Base-by-base conservation (phyloP, 2,329 filamentous ascomycete species). In the Colletotrichum caudatum region DNA sequence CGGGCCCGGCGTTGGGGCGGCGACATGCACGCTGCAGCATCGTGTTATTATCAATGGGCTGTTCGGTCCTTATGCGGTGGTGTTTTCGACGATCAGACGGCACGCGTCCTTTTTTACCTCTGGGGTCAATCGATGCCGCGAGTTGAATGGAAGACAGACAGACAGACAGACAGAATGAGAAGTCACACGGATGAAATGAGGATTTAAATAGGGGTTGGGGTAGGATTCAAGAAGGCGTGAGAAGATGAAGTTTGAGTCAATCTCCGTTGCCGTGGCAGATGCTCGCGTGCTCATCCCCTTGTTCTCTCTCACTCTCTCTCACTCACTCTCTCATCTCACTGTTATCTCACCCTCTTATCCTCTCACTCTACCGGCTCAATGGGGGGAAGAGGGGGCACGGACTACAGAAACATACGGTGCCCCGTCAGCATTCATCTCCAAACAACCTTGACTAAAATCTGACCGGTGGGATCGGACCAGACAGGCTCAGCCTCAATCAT, bases 11-110 rank as follows among this genome's bases (percentile, higher is more conserved):
- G 33, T 16, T 41, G 51, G 69, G 64, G 51, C 58, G 64, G 51
- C 58, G 64, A 5, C 14, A 46, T 57, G 58, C 69, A 58, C 65
- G 53, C n/a, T 46, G 69, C 58, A 70, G 63, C 67, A 71, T 71
- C 44, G 59, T 71, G 26, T 14, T 16, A 44, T 20, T 44, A n/a
- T n/a, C n/a, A n/a, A n/a, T n/a, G n/a, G 51, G 16, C 46, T 16
- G 20, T n/a, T 2, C 6, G 8, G 6, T 23, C 20, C 35, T 39
- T 62, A 16, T 48, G 50, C 56, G 57, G 29, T 18, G 14, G 16
- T 23, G 20, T 58, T 44, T 41, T 67, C n/a, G 48, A 20, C 5
- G 44, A 29, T 35, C 58, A 29, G 23, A 4, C 14, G 16, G 51
- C 33, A 29, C 20, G 39, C n/a, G 39, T 4, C 39, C 26, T 46